These are phyloP conservation scores for Ustilago cynodontis DNA, from an alignment of 1,284 basidiomycete species.

Conservation along the genomic window DNA sequence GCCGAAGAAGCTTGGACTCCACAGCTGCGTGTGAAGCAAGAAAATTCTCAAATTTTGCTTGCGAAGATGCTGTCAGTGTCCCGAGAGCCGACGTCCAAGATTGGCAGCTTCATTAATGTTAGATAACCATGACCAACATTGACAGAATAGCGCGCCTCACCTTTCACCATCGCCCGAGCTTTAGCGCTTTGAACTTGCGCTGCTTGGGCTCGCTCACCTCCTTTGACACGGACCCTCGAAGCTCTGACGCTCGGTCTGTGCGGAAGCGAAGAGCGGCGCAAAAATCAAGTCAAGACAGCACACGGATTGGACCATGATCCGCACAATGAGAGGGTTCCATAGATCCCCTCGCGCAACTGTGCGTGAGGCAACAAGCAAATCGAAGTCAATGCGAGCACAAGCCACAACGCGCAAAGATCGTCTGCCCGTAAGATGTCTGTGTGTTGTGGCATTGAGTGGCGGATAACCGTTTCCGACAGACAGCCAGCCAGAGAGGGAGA, in stretches of 20 bases:
- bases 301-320: too few relatives aligned
- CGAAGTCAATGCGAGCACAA: too few relatives aligned
- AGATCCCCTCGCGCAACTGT: background rate
- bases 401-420: too few relatives aligned
- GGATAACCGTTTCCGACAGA: background rate
- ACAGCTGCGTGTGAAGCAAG: conserved; percentile 3
- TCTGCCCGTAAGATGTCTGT: too few relatives aligned
- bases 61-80: background rate
- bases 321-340: too few relatives aligned
- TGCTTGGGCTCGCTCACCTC: background rate
- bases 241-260: background rate
- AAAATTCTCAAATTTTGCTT: conserved; percentile 42
- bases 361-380: too few relatives aligned
- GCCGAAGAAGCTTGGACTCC: background rate
- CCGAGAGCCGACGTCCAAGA: conserved; percentile 21
- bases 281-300: background rate
- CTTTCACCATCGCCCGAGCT: too few relatives aligned
- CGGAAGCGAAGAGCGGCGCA: background rate
- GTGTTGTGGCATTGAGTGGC: too few relatives aligned
- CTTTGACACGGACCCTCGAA: background rate
- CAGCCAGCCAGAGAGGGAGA: background rate
- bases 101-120: background rate
- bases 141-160: too few relatives aligned
- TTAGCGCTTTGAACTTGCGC: too few relatives aligned
- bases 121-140: background rate